Evolutionary conservation across 2,329 filamentous ascomycete genomes (phyloP).

Genomic region (Penicillium oxalicum): DNA sequence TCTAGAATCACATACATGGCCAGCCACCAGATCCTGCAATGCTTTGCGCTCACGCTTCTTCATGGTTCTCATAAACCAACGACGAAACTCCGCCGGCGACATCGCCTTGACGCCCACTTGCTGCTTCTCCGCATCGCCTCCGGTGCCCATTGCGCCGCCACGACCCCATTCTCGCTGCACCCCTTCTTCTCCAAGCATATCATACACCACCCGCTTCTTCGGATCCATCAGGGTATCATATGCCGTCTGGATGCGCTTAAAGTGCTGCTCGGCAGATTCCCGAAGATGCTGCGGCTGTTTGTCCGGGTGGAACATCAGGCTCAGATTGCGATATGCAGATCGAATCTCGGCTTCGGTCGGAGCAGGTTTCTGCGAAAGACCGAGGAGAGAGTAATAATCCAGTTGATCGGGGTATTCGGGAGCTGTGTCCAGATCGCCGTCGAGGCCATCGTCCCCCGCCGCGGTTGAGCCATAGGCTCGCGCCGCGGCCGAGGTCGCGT

Average conservation of each 20-base stretch:
- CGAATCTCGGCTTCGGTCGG: constrained; percentile 39
- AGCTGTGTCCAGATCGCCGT: constrained; percentile 24
- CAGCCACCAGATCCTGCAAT: constrained; percentile 33
- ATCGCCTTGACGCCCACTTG: constrained; percentile 36
- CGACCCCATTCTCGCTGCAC: constrained; percentile 35
- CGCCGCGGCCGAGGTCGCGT: constrained; percentile 4
- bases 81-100: constrained; percentile 36
- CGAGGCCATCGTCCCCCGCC: constrained; percentile 20
- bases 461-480: constrained; percentile 10
- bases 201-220: constrained; percentile 40
- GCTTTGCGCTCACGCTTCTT: constrained; percentile 34
- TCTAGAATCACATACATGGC: constrained; percentile 27
- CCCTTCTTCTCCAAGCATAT: constrained; percentile 38
- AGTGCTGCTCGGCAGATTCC: constrained; percentile 35
- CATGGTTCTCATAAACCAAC: constrained; percentile 39
- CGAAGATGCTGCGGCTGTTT: constrained; percentile 38
- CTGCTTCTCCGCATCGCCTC: constrained; percentile 25
- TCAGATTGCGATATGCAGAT: constrained; percentile 40
- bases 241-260: constrained; percentile 35
- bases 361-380: constrained; percentile 34
- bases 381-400: constrained; percentile 41
- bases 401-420: constrained; percentile 28
- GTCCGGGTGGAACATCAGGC: constrained; percentile 42
- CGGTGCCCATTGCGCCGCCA: constrained; percentile 28
- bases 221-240: constrained; percentile 40